Conservation (phyloP, 2,329 filamentous ascomycete genomes). For the Claviceps maximensis region DNA sequence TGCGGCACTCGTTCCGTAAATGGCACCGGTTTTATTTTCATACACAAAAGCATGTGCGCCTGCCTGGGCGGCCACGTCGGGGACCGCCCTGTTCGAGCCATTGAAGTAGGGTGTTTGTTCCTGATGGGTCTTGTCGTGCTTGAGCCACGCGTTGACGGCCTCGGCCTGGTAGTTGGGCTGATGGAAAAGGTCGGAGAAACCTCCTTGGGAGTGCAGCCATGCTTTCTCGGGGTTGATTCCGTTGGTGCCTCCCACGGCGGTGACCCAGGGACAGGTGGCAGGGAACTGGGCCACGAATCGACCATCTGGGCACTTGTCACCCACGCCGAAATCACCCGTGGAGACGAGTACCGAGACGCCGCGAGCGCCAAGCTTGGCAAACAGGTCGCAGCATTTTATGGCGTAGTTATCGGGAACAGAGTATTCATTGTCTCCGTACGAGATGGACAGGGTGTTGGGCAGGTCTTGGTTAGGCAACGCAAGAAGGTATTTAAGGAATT, state of each 20-base stretch:
- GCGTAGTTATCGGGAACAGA: constrained; percentile 44
- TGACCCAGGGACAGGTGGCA: constrained; percentile 36
- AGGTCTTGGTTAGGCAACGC: constrained; percentile 38
- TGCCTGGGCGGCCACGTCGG: constrained; percentile 3
- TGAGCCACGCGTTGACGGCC: constrained; percentile 1
- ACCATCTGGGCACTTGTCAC: constrained; percentile 1
- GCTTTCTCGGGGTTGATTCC: neutral
- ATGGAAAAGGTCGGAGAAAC: constrained; percentile 3
- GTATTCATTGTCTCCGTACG: constrained; percentile 54
- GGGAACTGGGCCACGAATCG: constrained; percentile 24
- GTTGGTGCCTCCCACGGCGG: constrained; percentile 5
- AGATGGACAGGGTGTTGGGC: constrained; percentile 35
- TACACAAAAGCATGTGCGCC: neutral
- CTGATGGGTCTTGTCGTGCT: constrained; percentile 2
- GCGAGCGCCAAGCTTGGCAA: constrained; percentile 49
- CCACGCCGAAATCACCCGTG: constrained; percentile 35
- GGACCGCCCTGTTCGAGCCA: constrained; percentile 1
- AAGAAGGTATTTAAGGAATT: constrained; percentile 48
- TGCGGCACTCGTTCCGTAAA: constrained; percentile 5
- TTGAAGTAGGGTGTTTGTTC: neutral
- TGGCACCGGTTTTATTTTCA: neutral
- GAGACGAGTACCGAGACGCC: constrained; percentile 50
- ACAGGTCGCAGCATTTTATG: constrained; percentile 42
- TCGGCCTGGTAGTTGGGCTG: constrained; percentile 3
- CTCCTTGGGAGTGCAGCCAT: constrained; percentile 1